phyloP scores from a whole-genome alignment of 1,284 basidiomycete genomes.

The Apiotrichum sp. region DNA sequence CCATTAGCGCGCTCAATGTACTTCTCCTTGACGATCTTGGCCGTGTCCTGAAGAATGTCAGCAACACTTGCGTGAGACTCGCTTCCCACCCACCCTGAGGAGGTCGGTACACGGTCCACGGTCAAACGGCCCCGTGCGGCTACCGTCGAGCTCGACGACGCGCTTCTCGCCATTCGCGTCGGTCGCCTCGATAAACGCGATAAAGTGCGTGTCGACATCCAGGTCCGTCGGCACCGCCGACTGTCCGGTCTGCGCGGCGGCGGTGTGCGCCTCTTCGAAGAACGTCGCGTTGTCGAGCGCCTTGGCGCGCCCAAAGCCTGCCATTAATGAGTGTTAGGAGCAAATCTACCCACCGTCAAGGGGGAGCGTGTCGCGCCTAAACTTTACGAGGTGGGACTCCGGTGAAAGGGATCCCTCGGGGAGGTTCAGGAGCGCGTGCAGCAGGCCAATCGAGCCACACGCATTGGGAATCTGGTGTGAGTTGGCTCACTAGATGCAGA shows the following conservation, averaged over 20 bases:
- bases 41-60: conserved; percentile 56
- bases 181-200: conserved; percentile 66
- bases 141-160: conserved; percentile 75
- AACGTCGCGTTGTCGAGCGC: conserved; percentile 66
- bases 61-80: not conserved
- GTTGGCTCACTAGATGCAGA: not conserved
- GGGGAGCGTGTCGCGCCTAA: conserved; percentile 36
- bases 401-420: conserved; percentile 24
- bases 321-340: not conserved
- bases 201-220: conserved; percentile 74
- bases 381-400: conserved; percentile 31
- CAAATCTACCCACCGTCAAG: conserved; percentile 25
- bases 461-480: conserved; percentile 67
- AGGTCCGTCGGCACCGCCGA: conserved; percentile 50
- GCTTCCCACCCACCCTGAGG: conserved; percentile 50
- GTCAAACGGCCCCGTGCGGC: conserved; percentile 66
- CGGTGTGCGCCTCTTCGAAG: conserved; percentile 67
- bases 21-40: conserved; percentile 59
- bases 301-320: conserved; percentile 60
- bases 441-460: conserved; percentile 79
- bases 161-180: conserved; percentile 47
- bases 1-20: conserved; percentile 53
- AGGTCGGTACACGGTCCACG: conserved; percentile 60
- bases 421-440: conserved; percentile 58
- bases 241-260: conserved; percentile 65